phyloP scores from a whole-genome alignment of 2,329 filamentous ascomycete genomes.

The Alternaria sp. region DNA sequence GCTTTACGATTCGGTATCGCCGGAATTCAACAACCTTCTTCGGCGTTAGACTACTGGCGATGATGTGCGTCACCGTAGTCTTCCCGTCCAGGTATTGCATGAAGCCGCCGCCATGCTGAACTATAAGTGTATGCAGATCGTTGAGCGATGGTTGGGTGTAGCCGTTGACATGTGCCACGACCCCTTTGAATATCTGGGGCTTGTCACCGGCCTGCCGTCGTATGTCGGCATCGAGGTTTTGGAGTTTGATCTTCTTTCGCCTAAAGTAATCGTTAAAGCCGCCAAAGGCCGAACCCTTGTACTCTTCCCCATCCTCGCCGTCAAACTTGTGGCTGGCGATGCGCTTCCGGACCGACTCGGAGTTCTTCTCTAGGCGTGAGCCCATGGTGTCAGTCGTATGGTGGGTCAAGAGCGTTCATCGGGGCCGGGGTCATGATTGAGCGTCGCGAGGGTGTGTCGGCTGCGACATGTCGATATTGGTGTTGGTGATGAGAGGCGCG shows the following conservation, averaged over 20 bases:
- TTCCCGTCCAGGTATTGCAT: constrained; percentile 95
- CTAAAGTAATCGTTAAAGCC: constrained; percentile 93
- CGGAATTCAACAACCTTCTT: constrained; percentile 92
- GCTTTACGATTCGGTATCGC: constrained; percentile 90
- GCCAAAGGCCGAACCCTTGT: constrained; percentile 84
- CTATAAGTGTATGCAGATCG: constrained; percentile 85
- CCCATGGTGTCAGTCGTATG: constrained; percentile 58
- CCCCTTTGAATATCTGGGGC: constrained; percentile 86
- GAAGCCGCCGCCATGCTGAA: constrained; percentile 92
- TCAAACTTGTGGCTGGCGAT: constrained; percentile 77
- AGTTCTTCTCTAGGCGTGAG: constrained; percentile 68
- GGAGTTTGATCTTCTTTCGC: constrained; percentile 95
- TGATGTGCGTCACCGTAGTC: constrained; percentile 94
- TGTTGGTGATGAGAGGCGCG: constrained; percentile 12
- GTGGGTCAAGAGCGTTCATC: constrained; percentile 30
- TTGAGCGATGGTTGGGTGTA: constrained; percentile 95
- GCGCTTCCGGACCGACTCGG: constrained; percentile 66
- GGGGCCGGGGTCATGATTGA: constrained; percentile 37
- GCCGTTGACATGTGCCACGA: constrained; percentile 91
- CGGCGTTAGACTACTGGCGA: constrained; percentile 86
- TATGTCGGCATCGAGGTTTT: constrained; percentile 88
- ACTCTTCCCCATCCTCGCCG: constrained; percentile 88
- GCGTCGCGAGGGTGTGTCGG: constrained; percentile 3
- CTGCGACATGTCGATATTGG: constrained; percentile 9
- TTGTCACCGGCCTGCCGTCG: constrained; percentile 73